Evolutionary conservation across 1,139 yeast genomes (phyloP).

Genomic region (Blastobotrys elegans): DNA sequence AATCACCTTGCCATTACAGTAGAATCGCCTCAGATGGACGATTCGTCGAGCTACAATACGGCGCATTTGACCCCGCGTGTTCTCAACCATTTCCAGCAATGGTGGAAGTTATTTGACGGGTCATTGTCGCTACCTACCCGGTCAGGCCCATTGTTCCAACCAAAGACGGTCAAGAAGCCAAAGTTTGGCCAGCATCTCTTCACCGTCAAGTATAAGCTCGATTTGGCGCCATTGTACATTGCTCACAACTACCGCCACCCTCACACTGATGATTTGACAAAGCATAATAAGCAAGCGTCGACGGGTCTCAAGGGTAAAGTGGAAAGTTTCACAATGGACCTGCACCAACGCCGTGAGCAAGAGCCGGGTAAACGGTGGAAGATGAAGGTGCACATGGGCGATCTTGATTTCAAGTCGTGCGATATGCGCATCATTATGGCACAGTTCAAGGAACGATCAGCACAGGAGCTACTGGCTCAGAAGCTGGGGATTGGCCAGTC

Average conservation of each 20-base stretch:
- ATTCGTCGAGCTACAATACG: constrained; percentile 51
- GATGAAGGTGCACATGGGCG: constrained; percentile 72
- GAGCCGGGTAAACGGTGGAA: constrained; percentile 53
- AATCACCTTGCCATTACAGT: constrained; percentile 75
- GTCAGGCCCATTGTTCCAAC: constrained; percentile 62
- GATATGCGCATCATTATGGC: constrained; percentile 74
- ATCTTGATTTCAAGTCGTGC: constrained; percentile 62
- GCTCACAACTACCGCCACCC: constrained; percentile 66
- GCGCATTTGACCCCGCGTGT: constrained; percentile 72
- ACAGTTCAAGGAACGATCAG: constrained; percentile 53
- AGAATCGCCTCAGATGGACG: constrained; percentile 39
- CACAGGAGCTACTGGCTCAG: constrained; percentile 44
- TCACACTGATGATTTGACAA: constrained; percentile 41
- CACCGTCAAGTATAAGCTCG: constrained; percentile 76
- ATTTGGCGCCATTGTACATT: constrained; percentile 65
- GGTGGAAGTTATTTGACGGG: constrained; percentile 81
- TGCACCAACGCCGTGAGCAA: constrained; percentile 80
- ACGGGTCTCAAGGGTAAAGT: constrained; percentile 79
- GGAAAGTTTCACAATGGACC: constrained; percentile 61
- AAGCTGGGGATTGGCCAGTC: constrained; percentile 21
- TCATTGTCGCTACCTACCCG: constrained; percentile 70
- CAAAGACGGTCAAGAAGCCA: constrained; percentile 38
- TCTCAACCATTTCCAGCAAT: constrained; percentile 60
- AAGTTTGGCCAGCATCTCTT: constrained; percentile 75
- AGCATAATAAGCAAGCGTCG: constrained; percentile 49